Base-by-base conservation (phyloP, 495 filamentous ascomycete genomes). In the Podospora anserina region DNA sequence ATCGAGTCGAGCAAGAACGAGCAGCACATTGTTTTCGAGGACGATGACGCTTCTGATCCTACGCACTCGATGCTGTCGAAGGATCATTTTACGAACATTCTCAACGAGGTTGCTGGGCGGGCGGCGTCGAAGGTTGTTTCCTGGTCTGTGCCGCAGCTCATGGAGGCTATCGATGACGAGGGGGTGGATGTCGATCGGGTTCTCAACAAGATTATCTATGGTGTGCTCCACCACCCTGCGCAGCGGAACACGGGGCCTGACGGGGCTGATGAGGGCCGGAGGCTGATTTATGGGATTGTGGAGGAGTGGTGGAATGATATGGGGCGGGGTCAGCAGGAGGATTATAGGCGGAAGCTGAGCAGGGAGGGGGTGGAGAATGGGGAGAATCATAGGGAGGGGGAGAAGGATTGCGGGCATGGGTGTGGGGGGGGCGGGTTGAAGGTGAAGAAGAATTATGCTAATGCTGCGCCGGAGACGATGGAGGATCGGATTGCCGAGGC, bases 21-120 rank as follows among this genome's bases (percentile, higher is more conserved):
- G 76, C 93, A 97, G 77, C 87, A 89, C 70, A 85, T 92, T 64
- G 92, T 97, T 30, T 97, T 96, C 78, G 73, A 89, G n/a, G 88
- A 97, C 70, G 88, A 94, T 69, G 58, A 81, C 53, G 90, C 78
- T 62, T 86, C 87, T 23, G 89, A 97, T 74, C 93, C 93, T 7
- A 97, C 93, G 11, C 93, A 97, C 77, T 93, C 90, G n/a, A 97
- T 97, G 93, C 85, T 97, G 20, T 91, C 91, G 57, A 97, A 97
- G 82, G 93, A 96, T 72, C 93, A 97, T 75, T 97, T 96, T 77
- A 89, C 89, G 59, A 92, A 93, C 72, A 83, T 93, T 23, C 87
- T 97, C 63, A 97, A 97, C 75, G 92, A 96, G 76, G 88, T 92
- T 27, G 93, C 92, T 18, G 93, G 93, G 34, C 90, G 89, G 69